phyloP scores from a whole-genome alignment of 225 moss, liverwort and hornwort genomes.

The Bryum argenteum region DNA sequence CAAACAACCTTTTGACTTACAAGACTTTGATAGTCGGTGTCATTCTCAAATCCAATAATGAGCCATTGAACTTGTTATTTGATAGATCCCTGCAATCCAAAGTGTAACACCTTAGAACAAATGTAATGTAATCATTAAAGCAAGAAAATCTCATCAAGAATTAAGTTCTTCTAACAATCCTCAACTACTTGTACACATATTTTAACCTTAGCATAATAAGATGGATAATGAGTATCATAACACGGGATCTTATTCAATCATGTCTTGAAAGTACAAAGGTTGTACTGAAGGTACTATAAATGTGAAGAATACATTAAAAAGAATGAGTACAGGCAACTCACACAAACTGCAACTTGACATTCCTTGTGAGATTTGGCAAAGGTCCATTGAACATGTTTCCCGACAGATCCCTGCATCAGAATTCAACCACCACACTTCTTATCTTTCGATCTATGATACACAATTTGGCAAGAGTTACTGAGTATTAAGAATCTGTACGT shows the following conservation, averaged over 20 bases:
- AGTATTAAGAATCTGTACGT: no score
- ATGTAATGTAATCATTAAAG: background rate
- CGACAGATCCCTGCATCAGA: background rate
- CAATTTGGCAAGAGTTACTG: no score
- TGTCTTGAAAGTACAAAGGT: no score
- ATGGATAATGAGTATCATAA: no score
- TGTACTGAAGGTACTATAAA: background rate
- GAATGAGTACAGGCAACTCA: background rate
- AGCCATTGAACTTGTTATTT: background rate
- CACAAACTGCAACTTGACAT: background rate
- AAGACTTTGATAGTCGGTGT: background rate
- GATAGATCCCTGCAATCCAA: background rate
- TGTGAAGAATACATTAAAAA: no score
- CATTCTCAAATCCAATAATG: background rate
- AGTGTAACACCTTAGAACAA: background rate
- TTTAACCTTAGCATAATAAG: no score
- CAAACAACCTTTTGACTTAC: background rate
- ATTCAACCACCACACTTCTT: background rate
- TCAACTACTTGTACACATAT: no score
- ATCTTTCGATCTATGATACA: no score
- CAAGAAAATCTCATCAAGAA: background rate
- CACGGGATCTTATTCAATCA: no score
- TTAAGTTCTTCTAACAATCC: background rate
- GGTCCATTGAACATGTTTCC: background rate
- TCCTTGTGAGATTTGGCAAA: background rate